phyloP scores from a whole-genome alignment of 371 early-diverging fungal species.

The Mucor racemosus region DNA sequence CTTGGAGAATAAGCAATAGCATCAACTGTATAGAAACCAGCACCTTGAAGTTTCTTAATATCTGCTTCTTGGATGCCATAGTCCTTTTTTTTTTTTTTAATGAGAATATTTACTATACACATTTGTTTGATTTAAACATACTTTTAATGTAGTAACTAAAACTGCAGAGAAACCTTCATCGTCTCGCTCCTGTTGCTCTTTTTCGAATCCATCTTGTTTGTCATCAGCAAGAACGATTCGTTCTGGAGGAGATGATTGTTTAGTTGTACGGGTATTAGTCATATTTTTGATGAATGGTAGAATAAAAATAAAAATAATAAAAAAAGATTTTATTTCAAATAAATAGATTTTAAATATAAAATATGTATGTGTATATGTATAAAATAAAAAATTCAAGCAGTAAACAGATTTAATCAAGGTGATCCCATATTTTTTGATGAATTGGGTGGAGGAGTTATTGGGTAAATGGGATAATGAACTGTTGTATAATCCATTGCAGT shows the following conservation, averaged over 20 bases:
- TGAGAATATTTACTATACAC: no score
- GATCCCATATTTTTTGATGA: neutral
- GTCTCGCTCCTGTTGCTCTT: neutral
- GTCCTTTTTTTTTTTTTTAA: no score
- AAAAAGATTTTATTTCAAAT: neutral
- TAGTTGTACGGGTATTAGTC: neutral
- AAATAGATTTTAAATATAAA: neutral
- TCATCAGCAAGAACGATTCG: neutral
- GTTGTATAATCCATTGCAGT: slow-evolving; percentile 33
- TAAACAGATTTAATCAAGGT: neutral
- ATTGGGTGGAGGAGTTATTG: slow-evolving; percentile 22
- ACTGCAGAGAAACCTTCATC: slow-evolving; percentile 9
- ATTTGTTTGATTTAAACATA: no score
- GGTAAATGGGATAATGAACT: slow-evolving; percentile 38
- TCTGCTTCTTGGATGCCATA: slow-evolving; percentile 79
- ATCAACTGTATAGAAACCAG: slow-evolving; percentile 94
- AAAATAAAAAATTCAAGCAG: neutral
- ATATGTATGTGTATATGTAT: neutral
- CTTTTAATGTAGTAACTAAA: slow-evolving; percentile 13
- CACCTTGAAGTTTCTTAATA: slow-evolving; percentile 83
- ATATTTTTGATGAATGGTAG: neutral
- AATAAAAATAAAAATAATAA: neutral
- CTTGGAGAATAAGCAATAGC: slow-evolving; percentile 94
- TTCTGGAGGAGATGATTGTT: neutral
- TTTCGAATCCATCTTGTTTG: neutral